Evolutionary conservation across 2,329 filamentous ascomycete species (phyloP), one percentile per base, ranked within the genome.

Genomic region (Pseudopithomyces maydicus): DNA sequence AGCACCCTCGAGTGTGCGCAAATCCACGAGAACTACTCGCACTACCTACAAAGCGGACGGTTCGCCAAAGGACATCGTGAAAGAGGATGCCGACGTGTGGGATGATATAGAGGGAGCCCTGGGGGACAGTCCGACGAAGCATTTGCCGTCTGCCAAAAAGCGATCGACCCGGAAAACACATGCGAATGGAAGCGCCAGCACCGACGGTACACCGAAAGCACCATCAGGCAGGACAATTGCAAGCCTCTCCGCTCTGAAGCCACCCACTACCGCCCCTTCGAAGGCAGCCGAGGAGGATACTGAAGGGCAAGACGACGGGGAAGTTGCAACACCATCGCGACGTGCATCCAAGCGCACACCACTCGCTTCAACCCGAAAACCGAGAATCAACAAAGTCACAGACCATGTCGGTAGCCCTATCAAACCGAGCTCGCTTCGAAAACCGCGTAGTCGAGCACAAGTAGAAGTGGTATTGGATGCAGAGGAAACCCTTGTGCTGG

Each of bases 21-120:
- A 63, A 17, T 68, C 70, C 42, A 61, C 61, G 14, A 66, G 67
- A 32, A 54, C 58, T n/a, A 67, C 50, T 33, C 64, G 63, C 22
- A 57, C 67, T 2, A 44, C 47, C 23, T 46, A 20, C 19, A 5
- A 65, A 62, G 46, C 57, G 54, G 26, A 29, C 26, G 26, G 26
- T 4, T 29, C 26, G 26, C 26, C 26, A 29, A 29, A 29, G 26
- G 26, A 29, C 26, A 8, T 29, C 8, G 26, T 8, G 8, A 29
- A 29, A 29, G 57, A 46, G 20, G 62, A 72, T 6, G 63, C 70
- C 29, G 77, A 78, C 48, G 59, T 79, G 14, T 79, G 78, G 58
- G 77, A 79, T 55, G 77, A 80, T 51, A 76, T 80, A 35, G 78
- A 79, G 44, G 76, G 77, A 29, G 78, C 77, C 7, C 62, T 78